Conservation (phyloP, 345 rosid genomes). For the Acer campestre region DNA sequence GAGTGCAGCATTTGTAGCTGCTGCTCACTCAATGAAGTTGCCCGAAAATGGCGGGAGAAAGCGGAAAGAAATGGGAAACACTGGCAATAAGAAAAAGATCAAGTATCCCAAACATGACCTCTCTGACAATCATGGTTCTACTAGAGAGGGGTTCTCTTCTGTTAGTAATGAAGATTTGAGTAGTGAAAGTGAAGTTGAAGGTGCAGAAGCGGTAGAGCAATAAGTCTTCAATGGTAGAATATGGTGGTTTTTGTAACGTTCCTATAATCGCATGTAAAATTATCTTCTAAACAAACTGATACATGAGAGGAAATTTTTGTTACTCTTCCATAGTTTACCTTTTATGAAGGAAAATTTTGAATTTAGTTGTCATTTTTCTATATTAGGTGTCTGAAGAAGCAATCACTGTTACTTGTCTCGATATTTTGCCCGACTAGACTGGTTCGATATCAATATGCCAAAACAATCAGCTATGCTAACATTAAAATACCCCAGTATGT, state of each 20-base stretch:
- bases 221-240: neutral
- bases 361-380: neutral
- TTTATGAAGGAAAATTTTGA: neutral
- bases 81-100: constrained; percentile 29
- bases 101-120: constrained; percentile 36
- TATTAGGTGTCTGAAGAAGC: neutral
- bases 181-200: constrained; percentile 53
- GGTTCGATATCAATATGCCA: neutral
- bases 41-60: constrained; percentile 25
- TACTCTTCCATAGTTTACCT: too few relatives aligned
- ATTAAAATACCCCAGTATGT: neutral
- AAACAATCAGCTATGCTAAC: neutral
- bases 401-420: neutral
- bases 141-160: constrained; percentile 20
- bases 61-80: constrained; percentile 29
- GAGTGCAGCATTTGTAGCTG: constrained; percentile 45
- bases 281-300: neutral
- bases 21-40: constrained; percentile 41
- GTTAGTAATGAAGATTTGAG: constrained; percentile 24
- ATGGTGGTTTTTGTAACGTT: neutral
- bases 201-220: constrained; percentile 9
- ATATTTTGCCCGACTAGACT: too few relatives aligned
- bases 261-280: neutral
- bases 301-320: neutral
- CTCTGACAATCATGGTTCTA: constrained; percentile 24